These are phyloP conservation scores for Fraxinus quadrangulata DNA, from an alignment of 257 asterid genomes.

Conservation along the genomic window DNA sequence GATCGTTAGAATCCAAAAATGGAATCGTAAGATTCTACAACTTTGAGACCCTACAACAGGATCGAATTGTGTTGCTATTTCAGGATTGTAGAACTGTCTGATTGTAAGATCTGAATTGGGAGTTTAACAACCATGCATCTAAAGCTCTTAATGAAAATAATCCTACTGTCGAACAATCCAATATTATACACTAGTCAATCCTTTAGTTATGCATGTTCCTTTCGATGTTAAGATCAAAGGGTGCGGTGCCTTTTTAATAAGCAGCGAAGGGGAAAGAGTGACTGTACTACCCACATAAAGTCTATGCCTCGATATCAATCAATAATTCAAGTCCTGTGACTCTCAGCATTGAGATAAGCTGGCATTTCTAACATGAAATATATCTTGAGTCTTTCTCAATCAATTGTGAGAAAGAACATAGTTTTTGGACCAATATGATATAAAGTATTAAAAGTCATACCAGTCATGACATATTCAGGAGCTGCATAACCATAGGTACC, in stretches of 20 bases:
- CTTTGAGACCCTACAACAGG: too few species aligned
- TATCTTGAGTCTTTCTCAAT: conserved; percentile 13
- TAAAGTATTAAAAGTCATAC: conserved; percentile 38
- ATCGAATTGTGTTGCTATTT: too few species aligned
- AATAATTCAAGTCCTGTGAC: conserved; percentile 1
- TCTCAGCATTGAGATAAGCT: conserved; percentile 15
- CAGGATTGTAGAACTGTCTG: too few species aligned
- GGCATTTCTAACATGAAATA: conserved; percentile 5
- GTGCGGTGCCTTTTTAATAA: neutral
- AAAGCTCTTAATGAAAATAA: neutral
- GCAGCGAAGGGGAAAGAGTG: conserved; percentile 5
- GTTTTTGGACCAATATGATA: conserved; percentile 10
- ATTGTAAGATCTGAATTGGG: too few species aligned
- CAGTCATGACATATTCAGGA: conserved; percentile 99
- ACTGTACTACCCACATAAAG: neutral
- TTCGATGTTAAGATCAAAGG: neutral
- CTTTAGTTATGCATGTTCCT: neutral
- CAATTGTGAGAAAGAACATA: conserved; percentile 17
- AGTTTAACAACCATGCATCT: too few species aligned
- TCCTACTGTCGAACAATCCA: neutral
- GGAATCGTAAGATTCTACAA: too few species aligned
- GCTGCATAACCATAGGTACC: conserved; percentile 99
- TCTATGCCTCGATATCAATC: neutral
- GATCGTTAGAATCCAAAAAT: too few species aligned
- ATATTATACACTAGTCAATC: neutral